These are phyloP conservation scores for Trichophyton benhamiae DNA, from an alignment of 2,329 filamentous ascomycete species.

Conservation along the genomic window DNA sequence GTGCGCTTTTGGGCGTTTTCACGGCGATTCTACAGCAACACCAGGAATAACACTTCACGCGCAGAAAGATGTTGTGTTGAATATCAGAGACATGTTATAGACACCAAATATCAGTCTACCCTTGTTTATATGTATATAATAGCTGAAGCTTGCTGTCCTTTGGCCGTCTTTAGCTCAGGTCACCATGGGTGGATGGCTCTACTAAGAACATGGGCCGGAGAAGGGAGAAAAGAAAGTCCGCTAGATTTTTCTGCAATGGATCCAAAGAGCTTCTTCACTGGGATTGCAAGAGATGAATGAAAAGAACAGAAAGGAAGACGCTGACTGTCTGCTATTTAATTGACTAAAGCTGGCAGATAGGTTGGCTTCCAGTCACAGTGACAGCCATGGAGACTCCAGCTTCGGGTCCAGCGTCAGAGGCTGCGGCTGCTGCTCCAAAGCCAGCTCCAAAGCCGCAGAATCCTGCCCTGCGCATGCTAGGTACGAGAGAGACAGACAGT, in stretches of 20 bases:
- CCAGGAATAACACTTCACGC: background rate
- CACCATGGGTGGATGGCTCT: too few relatives aligned
- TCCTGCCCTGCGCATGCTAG: slow-evolving; percentile 15
- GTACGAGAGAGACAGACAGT: slow-evolving; percentile 4
- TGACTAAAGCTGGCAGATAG: background rate
- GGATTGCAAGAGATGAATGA: background rate
- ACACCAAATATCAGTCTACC: background rate
- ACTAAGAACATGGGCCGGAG: background rate
- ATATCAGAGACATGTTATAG: background rate
- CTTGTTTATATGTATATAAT: background rate
- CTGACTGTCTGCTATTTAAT: background rate
- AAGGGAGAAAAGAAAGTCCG: background rate
- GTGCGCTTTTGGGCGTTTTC: background rate
- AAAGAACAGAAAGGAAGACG: background rate
- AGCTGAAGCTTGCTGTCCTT: background rate
- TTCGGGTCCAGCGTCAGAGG: background rate
- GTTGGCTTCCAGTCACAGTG: background rate
- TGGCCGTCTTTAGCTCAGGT: background rate
- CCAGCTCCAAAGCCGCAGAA: slow-evolving; percentile 14
- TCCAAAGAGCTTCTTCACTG: background rate
- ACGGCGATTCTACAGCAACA: background rate
- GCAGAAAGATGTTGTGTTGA: background rate
- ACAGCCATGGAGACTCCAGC: background rate
- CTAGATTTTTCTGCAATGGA: background rate
- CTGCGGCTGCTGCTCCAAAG: slow-evolving; percentile 10